These are phyloP conservation scores for Neonectria faginata DNA, from an alignment of 2,329 filamentous ascomycete species.

Conservation along the genomic window DNA sequence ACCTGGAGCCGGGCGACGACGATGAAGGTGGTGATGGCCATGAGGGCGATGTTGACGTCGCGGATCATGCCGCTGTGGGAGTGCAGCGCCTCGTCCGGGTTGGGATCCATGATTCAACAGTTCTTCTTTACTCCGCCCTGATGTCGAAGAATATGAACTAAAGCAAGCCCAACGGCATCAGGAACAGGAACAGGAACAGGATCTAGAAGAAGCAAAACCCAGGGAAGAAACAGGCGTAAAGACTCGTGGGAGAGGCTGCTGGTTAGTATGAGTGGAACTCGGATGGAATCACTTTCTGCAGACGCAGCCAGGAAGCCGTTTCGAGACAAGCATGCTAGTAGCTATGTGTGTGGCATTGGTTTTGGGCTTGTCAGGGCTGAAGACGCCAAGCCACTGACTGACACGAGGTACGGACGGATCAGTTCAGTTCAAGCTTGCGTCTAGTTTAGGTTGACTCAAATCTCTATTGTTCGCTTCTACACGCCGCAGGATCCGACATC, in stretches of 20 bases:
- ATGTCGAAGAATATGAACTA: not conserved
- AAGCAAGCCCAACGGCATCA: not conserved
- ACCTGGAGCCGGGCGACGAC: constrained; percentile 37
- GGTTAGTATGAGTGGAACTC: not conserved
- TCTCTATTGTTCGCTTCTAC: not conserved
- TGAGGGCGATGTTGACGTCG: constrained; percentile 37
- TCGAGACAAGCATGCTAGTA: constrained; percentile 5
- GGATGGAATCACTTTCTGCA: not conserved
- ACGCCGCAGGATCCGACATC: not conserved
- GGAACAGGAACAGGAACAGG: too few species aligned
- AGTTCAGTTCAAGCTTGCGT: not conserved
- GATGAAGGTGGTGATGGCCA: constrained; percentile 36
- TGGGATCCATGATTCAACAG: constrained; percentile 6
- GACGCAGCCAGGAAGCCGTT: not conserved
- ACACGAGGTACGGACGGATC: not conserved
- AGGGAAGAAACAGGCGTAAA: too few species aligned
- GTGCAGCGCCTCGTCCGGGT: not conserved
- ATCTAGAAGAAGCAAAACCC: not conserved
- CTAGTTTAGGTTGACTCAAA: not conserved
- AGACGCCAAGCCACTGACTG: not conserved
- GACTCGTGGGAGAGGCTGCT: not conserved
- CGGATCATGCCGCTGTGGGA: constrained; percentile 30
- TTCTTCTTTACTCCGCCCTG: not conserved
- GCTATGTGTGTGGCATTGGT: constrained; percentile 2
- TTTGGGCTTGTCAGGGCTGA: not conserved